Percentiles rank a stretch among this genome's conserved stretches.
Evolutionary conservation across 177 flowering plant species (phyloP).

Genomic region (Vitis hybrid): DNA sequence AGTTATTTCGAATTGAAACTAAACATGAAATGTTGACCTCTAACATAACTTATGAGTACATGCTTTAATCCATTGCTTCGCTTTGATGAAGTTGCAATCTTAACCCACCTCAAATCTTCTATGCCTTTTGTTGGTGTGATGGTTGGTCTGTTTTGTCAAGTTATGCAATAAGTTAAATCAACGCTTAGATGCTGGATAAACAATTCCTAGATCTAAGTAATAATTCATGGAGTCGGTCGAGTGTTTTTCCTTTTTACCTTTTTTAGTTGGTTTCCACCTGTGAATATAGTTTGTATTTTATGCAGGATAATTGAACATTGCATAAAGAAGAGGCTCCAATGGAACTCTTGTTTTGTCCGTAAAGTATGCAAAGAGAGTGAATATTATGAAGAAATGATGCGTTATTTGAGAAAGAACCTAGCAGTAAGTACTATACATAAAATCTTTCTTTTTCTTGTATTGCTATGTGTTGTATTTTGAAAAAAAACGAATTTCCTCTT

Average conservation of each 20-base stretch:
- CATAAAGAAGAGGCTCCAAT: conserved; percentile 83
- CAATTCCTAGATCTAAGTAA: too few species aligned
- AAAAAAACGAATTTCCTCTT: too few species aligned
- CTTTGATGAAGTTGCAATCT: too few species aligned
- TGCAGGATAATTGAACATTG: conserved; percentile 89
- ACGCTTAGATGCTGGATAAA: too few species aligned
- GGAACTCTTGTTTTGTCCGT: conserved; percentile 93
- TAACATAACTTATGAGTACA: too few species aligned
- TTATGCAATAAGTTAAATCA: too few species aligned
- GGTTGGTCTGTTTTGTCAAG: too few species aligned
- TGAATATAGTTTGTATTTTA: not conserved
- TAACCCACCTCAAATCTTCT: too few species aligned
- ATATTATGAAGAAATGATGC: conserved; percentile 98
- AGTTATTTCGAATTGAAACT: too few species aligned
- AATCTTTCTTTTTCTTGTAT: not conserved
- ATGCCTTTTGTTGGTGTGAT: too few species aligned
- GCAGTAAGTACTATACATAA: conserved; percentile 57
- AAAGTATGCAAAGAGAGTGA: conserved; percentile 90
- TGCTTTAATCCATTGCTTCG: too few species aligned
- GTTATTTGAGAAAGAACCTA: conserved; percentile 84
- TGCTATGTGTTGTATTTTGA: not conserved
- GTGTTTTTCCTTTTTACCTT: not conserved
- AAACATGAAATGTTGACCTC: too few species aligned
- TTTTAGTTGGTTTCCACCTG: not conserved
- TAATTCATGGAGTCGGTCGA: not conserved